These are phyloP conservation scores for Mayamaea pseudoterrestris DNA, from an alignment of 108 stramenopile species.

Conservation along the genomic window DNA sequence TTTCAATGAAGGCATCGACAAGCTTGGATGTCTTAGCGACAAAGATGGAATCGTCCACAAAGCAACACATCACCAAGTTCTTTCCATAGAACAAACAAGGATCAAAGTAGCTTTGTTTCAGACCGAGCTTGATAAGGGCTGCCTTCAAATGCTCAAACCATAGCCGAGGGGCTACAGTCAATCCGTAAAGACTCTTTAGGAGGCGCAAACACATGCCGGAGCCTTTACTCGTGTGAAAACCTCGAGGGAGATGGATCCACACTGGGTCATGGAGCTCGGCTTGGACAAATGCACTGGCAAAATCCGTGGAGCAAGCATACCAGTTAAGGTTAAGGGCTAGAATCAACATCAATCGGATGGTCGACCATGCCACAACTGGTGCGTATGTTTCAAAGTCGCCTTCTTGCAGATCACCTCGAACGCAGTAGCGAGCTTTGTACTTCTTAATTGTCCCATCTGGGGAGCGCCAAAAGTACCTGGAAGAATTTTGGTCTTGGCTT, in stretches of 20 bases:
- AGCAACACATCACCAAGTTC: slow-evolving; percentile 18
- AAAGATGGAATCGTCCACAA: slow-evolving; percentile 23
- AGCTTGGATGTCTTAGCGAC: not conserved
- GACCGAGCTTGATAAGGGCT: not conserved
- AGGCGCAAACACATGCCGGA: slow-evolving; percentile 11
- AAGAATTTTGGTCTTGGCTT: slow-evolving; percentile 18
- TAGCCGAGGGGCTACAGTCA: slow-evolving; percentile 5
- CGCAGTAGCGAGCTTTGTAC: slow-evolving; percentile 27
- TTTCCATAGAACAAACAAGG: slow-evolving; percentile 23
- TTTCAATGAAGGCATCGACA: slow-evolving; percentile 1
- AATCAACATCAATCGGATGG: slow-evolving; percentile 18
- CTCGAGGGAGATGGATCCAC: slow-evolving; percentile 13
- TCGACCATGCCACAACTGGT: slow-evolving; percentile 29
- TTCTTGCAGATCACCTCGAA: slow-evolving; percentile 17
- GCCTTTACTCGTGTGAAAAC: not conserved
- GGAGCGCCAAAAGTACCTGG: slow-evolving; percentile 20
- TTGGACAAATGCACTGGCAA: slow-evolving; percentile 14
- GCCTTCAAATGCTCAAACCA: slow-evolving; percentile 1
- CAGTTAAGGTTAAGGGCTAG: slow-evolving; percentile 13
- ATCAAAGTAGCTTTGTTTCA: slow-evolving; percentile 9
- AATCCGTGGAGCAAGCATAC: slow-evolving; percentile 5
- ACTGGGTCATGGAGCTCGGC: slow-evolving; percentile 9
- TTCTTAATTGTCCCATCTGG: slow-evolving; percentile 31
- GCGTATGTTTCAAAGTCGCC: slow-evolving; percentile 17
- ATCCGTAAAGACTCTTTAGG: slow-evolving; percentile 13